Evolutionary conservation across 2,329 filamentous ascomycete species (phyloP).

Genomic region (Lasiodiplodia hormozganensis): DNA sequence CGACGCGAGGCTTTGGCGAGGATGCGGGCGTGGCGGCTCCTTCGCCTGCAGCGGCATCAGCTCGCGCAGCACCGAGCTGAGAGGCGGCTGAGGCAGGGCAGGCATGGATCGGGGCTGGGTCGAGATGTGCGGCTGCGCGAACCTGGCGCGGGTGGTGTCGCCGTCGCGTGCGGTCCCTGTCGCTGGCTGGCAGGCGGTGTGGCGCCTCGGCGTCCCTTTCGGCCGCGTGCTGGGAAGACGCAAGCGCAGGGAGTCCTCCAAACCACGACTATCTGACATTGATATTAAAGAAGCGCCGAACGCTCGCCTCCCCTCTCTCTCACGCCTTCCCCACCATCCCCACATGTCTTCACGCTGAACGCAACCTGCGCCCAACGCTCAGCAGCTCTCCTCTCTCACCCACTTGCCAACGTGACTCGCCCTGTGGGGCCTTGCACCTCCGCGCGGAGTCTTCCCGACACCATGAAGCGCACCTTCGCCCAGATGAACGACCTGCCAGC

Average conservation of each 20-base stretch:
- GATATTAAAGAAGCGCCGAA: slow-evolving; percentile 25
- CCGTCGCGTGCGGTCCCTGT: slow-evolving; percentile 8
- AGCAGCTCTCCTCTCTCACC: not conserved
- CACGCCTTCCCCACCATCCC: slow-evolving; percentile 20
- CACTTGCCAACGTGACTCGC: slow-evolving; percentile 10
- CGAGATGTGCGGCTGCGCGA: slow-evolving; percentile 13
- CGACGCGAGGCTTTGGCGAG: slow-evolving; percentile 24
- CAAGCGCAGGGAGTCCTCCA: not conserved
- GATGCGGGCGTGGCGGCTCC: slow-evolving; percentile 16
- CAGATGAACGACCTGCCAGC: slow-evolving; percentile 26
- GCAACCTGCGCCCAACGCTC: slow-evolving; percentile 21
- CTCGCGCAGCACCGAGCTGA: not conserved
- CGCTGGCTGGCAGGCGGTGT: slow-evolving; percentile 24
- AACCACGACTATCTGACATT: slow-evolving; percentile 4
- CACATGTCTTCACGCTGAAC: slow-evolving; percentile 6
- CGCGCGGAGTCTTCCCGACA: slow-evolving; percentile 13
- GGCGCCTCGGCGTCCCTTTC: slow-evolving; percentile 21
- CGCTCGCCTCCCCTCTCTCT: slow-evolving; percentile 10
- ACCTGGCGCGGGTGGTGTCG: not conserved
- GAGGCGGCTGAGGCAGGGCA: not conserved
- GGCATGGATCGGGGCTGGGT: slow-evolving; percentile 10
- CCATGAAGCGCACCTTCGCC: slow-evolving; percentile 28
- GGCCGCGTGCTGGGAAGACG: slow-evolving; percentile 14
- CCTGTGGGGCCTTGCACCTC: slow-evolving; percentile 10
- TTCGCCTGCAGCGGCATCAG: slow-evolving; percentile 14